Conservation (phyloP, 768 basidiomycete species). For the Psilocybe tampanensis region DNA sequence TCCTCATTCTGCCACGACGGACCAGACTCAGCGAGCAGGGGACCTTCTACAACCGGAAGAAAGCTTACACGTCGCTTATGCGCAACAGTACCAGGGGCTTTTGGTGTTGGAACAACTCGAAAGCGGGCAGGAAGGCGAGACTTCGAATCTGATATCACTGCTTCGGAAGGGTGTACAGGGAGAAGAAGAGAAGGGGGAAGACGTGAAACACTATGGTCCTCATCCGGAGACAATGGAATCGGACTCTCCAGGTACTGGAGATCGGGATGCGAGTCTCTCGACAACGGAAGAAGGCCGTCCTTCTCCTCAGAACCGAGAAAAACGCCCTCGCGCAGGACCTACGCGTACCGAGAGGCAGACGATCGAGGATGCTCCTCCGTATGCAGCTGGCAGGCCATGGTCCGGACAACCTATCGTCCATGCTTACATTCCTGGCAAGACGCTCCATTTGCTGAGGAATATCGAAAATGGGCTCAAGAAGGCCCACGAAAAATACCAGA, state of each 20-base stretch:
- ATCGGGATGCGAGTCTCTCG: background rate
- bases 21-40: background rate
- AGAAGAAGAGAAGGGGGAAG: background rate
- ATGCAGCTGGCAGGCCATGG: constrained; percentile 31
- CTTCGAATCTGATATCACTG: no score
- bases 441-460: constrained; percentile 1
- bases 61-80: background rate
- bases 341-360: background rate
- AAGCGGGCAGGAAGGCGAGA: background rate
- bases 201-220: background rate
- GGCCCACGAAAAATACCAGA: background rate
- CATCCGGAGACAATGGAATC: background rate
- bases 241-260: background rate
- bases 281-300: background rate
- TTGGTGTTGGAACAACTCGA: background rate
- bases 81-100: background rate
- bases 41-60: background rate
- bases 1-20: no score
- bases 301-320: background rate
- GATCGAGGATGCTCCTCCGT: constrained; percentile 13
- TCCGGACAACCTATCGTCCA: constrained; percentile 17
- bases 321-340: background rate
- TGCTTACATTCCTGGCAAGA: constrained; percentile 13
- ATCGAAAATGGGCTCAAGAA: constrained; percentile 3
- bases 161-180: background rate